phyloP scores from a whole-genome alignment of 331 rosid species.

The Stylosanthes scabra region DNA sequence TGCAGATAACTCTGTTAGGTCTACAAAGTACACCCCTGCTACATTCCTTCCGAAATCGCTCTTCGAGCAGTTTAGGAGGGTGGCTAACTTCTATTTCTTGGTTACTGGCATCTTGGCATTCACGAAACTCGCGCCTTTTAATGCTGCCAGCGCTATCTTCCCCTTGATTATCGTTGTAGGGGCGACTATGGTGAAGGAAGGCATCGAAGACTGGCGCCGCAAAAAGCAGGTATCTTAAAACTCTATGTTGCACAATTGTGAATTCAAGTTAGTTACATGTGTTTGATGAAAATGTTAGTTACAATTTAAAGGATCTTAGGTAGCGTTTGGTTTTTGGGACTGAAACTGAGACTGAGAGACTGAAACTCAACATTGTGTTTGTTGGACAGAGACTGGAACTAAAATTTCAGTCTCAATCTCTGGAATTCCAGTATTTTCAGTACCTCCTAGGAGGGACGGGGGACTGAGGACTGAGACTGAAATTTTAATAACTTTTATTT shows the following conservation, averaged over 20 bases:
- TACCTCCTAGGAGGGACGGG: no score
- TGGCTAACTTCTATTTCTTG: conserved; percentile 91
- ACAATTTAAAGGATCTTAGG: neutral
- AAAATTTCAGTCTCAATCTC: no score
- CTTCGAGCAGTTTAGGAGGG: conserved; percentile 99
- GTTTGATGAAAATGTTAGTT: no score
- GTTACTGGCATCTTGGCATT: conserved; percentile 79
- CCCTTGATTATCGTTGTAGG: conserved; percentile 71
- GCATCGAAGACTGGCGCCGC: conserved; percentile 81
- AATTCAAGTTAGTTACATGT: no score
- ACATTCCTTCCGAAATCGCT: conserved; percentile 92
- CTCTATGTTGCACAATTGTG: neutral
- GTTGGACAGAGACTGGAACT: no score
- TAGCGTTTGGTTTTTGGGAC: no score
- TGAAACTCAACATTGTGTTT: no score
- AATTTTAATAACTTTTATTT: no score
- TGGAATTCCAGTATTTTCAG: no score
- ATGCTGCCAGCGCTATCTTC: conserved; percentile 81
- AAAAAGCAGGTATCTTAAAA: conserved; percentile 74
- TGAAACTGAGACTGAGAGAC: no score
- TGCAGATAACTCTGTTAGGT: conserved; percentile 74
- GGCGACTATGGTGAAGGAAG: conserved; percentile 88
- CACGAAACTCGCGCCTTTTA: conserved; percentile 82
- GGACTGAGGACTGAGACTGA: no score
- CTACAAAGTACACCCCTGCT: conserved; percentile 80